Percentiles rank a stretch among this genome's conserved stretches.
phyloP scores from a whole-genome alignment of 2,329 filamentous ascomycete species.

The Ophiosphaerella narmari region DNA sequence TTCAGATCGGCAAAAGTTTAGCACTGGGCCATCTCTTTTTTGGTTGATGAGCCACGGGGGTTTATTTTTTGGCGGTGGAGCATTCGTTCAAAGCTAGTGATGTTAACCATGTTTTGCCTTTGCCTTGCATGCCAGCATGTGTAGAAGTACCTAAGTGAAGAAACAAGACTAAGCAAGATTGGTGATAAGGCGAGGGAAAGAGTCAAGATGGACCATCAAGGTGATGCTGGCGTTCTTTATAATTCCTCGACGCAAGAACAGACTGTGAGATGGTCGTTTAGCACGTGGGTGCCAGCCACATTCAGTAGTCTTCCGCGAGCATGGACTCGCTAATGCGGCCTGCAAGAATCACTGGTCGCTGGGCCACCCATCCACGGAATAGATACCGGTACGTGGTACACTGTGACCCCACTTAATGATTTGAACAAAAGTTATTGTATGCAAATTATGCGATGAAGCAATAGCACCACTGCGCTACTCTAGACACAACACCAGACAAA shows the following conservation, averaged over 20 bases:
- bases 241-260: neutral
- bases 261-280: neutral
- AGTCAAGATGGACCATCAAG: neutral
- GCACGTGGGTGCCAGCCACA: neutral
- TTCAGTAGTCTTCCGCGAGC: neutral
- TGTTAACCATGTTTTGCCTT: too few species aligned
- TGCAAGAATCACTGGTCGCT: neutral
- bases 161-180: neutral
- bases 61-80: too few species aligned
- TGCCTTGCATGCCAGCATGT: too few species aligned
- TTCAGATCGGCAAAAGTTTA: neutral
- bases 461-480: neutral
- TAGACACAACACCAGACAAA: neutral
- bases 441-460: too few species aligned
- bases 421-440: too few species aligned
- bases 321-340: constrained; percentile 1
- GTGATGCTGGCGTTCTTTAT: neutral
- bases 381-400: too few species aligned
- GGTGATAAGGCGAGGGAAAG: neutral
- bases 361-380: too few species aligned
- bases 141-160: neutral
- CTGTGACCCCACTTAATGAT: too few species aligned
- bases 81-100: too few species aligned
- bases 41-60: too few species aligned
- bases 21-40: neutral